Evolutionary conservation across 2,329 filamentous ascomycete species (phyloP), one percentile per base, ranked within the genome.

Genomic region (Ascochyta pisi): DNA sequence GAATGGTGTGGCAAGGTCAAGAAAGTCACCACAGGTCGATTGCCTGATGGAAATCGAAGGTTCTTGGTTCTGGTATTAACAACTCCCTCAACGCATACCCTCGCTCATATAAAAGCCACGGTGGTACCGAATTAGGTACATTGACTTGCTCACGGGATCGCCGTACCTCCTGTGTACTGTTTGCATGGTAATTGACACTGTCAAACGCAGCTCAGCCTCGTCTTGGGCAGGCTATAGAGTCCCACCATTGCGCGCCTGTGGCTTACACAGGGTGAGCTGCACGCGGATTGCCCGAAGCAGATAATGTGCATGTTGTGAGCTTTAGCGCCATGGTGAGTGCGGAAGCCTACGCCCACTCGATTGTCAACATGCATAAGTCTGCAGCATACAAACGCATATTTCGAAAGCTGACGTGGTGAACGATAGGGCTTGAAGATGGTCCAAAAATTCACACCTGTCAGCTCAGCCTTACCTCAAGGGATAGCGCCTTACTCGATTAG

Each of bases 401-500:
- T 41, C 24, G 45, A 37, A 23, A 50, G 45, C 52, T 50, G 52
- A 50, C 51, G 40, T 51, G 47, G 42, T 43, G 13, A n/a, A 47
- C 2, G 9, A 43, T 29, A 22, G 24, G 53, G 46, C 46, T 47
- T 55, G 27, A 19, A 50, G 29, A 46, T 40, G 43, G 38, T 43
- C 37, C 44, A 38, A 33, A 38, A 34, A 16, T 23, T 27, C 24
- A 26, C 49, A 26, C 35, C 37, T 51, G 53, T 56, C 46, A 56
- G 53, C 46, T 50, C 37, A 55, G 46, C 52, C 45, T 26, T 35
- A 29, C 19, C 19, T 24, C 26, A 12, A 38, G n/a, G 16, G 26
- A 7, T 16, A n/a, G 34, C 42, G 15, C 35, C 15, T 27, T 50
- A 12, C 53, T 23, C 10, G 16, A 50, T 46, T 8, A 41, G 52